A percentile compares a stretch with the other conserved stretches of the same genome.
Evolutionary conservation across 2,329 filamentous ascomycete species (phyloP).

Genomic region (Eutypa lata): DNA sequence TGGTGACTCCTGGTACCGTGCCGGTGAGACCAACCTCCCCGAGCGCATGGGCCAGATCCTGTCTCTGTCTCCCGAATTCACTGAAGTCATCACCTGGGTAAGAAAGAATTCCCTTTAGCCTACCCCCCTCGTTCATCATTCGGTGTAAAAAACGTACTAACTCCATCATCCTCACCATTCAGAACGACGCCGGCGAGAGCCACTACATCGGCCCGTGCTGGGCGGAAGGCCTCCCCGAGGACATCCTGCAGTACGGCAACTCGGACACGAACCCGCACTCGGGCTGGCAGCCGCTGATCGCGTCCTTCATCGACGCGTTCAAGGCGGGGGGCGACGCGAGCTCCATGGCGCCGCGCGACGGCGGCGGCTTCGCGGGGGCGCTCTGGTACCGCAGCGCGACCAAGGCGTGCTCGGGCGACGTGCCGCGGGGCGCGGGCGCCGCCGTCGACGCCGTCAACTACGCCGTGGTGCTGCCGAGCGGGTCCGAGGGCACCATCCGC

Average conservation of each 20-base stretch:
- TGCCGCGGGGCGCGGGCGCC: slow-evolving; percentile 20
- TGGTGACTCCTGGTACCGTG: slow-evolving; percentile 28
- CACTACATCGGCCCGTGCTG: slow-evolving; percentile 35
- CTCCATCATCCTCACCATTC: too few relatives aligned
- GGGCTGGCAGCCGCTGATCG: slow-evolving; percentile 32
- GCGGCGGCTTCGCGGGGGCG: slow-evolving; percentile 22
- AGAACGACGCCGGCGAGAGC: slow-evolving; percentile 34
- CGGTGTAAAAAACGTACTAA: too few relatives aligned
- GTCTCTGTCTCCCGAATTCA: slow-evolving; percentile 27
- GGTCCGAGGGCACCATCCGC: slow-evolving; percentile 15
- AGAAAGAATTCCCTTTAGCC: neutral
- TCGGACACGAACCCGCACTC: slow-evolving; percentile 23
- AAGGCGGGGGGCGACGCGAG: slow-evolving; percentile 20
- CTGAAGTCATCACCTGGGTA: slow-evolving; percentile 32
- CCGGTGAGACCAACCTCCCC: slow-evolving; percentile 31
- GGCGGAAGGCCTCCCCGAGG: slow-evolving; percentile 24
- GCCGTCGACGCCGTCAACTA: slow-evolving; percentile 26
- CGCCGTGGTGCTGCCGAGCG: slow-evolving; percentile 22
- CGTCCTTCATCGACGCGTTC: slow-evolving; percentile 33
- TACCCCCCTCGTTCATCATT: neutral
- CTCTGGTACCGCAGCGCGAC: slow-evolving; percentile 30
- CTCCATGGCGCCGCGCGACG: slow-evolving; percentile 17
- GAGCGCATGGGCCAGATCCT: slow-evolving; percentile 34
- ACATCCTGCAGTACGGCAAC: slow-evolving; percentile 29
- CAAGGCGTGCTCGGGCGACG: slow-evolving; percentile 13